A percentile compares a stretch with the other conserved stretches of the same genome.
Evolutionary conservation across 805 yeast species (phyloP).

Genomic region (Trichomonascus vanleenenianus): DNA sequence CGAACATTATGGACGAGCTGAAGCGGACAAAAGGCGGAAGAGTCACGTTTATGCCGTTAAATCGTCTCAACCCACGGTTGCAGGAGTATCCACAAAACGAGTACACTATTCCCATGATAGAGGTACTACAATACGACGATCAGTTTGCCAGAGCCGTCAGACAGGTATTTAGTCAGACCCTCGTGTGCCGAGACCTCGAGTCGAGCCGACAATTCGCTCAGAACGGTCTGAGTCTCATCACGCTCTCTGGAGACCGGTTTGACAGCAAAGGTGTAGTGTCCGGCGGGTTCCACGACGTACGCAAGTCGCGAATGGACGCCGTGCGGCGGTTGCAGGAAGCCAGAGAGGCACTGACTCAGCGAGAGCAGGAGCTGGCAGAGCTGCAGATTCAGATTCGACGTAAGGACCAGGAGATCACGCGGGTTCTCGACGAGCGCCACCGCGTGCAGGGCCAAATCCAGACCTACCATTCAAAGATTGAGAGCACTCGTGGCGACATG

Average conservation of each 20-base stretch:
- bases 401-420: slow-evolving; percentile 47
- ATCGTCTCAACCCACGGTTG: slow-evolving; percentile 43
- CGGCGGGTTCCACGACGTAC: slow-evolving; percentile 79
- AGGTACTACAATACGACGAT: slow-evolving; percentile 58
- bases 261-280: slow-evolving; percentile 76
- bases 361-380: slow-evolving; percentile 34
- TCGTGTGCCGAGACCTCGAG: slow-evolving; percentile 65
- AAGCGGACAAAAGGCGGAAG: slow-evolving; percentile 63
- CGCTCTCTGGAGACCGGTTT: slow-evolving; percentile 87
- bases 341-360: slow-evolving; percentile 38
- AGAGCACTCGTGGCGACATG: slow-evolving; percentile 9
- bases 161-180: slow-evolving; percentile 74
- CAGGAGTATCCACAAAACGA: slow-evolving; percentile 51
- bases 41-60: slow-evolving; percentile 86
- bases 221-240: slow-evolving; percentile 64
- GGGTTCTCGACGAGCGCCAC: slow-evolving; percentile 39
- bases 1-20: slow-evolving; percentile 68
- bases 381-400: slow-evolving; percentile 33
- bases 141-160: slow-evolving; percentile 57
- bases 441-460: slow-evolving; percentile 34
- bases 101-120: slow-evolving; percentile 69
- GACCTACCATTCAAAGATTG: slow-evolving; percentile 1
- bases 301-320: slow-evolving; percentile 62
- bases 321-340: slow-evolving; percentile 50
- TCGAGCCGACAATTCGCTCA: slow-evolving; percentile 63